Evolutionary conservation across 495 filamentous ascomycete genomes (phyloP).

Genomic region (Aspergillus avenaceus): DNA sequence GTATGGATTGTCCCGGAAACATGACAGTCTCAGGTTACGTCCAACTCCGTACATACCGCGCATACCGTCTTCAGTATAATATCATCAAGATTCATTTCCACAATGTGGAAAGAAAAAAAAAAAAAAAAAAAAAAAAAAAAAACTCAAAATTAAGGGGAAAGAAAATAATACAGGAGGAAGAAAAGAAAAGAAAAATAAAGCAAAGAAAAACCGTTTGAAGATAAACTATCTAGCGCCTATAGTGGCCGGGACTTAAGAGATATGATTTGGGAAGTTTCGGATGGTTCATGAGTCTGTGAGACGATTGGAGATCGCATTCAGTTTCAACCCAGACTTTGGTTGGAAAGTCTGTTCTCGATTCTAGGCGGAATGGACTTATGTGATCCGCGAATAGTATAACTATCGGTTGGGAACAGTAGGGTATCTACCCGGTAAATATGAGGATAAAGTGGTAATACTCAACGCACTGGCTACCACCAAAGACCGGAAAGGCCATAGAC

Average conservation of each 20-base stretch:
- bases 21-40: not conserved
- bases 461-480: not conserved
- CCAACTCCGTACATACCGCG: not conserved
- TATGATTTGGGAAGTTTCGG: conserved; percentile 18
- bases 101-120: not conserved
- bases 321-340: conserved; percentile 2
- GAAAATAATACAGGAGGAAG: no score
- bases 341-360: not conserved
- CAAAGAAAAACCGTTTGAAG: no score
- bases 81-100: no score
- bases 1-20: not conserved
- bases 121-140: not conserved
- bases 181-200: no score
- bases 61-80: not conserved
- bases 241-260: not conserved
- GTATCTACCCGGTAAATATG: not conserved
- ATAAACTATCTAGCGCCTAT: no score
- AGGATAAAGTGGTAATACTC: not conserved
- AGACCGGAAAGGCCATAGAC: not conserved
- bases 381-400: not conserved
- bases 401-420: not conserved
- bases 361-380: not conserved
- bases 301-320: conserved; percentile 1
- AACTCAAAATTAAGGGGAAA: not conserved
- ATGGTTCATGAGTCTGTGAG: conserved; percentile 7